Evolutionary conservation across 768 basidiomycete genomes (phyloP), one percentile per base, ranked within the genome.

Genomic region (Scleroderma citrinum): DNA sequence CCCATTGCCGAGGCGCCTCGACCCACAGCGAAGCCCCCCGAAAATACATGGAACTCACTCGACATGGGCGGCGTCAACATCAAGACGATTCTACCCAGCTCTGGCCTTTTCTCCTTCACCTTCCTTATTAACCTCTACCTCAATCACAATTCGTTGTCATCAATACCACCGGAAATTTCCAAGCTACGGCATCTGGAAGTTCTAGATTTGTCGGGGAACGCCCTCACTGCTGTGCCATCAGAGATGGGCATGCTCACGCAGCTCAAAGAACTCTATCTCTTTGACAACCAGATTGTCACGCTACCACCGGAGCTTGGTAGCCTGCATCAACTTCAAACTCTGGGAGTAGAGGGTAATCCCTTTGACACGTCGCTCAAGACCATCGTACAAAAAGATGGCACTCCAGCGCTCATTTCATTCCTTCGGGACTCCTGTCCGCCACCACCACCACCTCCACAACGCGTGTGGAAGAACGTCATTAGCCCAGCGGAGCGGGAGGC

Each of bases 331-430:
- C 76, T 99, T 44, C 91, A 90, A 63, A 92, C 91, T 11, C 71
- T 99, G 23, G 96, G 96, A 17, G 78, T 99, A 31, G 96, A 98
- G 65, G 96, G 96, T n/a, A 99, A 99, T 58, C 94, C 94, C 2
- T 69, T 99, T 36, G 90, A 95, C 48, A 70, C 81, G 2, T 68
- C 77, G 23, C 71, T 94, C 35, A 88, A 91, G 64, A 71, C 74
- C 21, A 80, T 95, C 23, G 74, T 97, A 44, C 93, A 96, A 69
- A 94, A 93, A 67, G 92, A 97, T 30, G 95, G 96, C n/a, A 96
- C 95, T 0, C 72, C 78, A 1, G 87, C 88, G 1, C 76, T 98
- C 31, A 87, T 99, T 49, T 78, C 86, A 0, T 91, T 81, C 64
- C 80, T 98, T n/a, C 87, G 96, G 50, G 96, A 99, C 67, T 83